Conservation (phyloP, 163 green algal species). For the Prototheca wickerhamii region DNA sequence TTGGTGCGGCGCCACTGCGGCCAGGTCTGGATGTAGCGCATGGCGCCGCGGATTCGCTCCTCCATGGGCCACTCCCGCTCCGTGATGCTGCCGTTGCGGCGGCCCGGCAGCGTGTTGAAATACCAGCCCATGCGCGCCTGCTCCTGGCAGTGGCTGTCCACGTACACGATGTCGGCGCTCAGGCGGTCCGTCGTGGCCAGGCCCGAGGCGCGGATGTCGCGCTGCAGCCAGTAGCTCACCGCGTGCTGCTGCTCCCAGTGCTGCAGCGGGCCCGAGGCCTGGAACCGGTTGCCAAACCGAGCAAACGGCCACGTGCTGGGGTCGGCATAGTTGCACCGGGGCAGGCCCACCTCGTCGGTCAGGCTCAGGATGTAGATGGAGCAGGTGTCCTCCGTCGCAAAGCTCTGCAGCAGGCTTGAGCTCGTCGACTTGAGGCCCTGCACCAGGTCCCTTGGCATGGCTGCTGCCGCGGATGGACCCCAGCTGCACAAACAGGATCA, state of each 20-base stretch:
- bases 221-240: constrained; percentile 12
- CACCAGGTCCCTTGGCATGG: too few species aligned
- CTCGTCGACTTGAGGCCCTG: too few species aligned
- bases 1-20: not conserved
- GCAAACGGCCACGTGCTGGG: not conserved
- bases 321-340: not conserved
- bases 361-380: constrained; percentile 6
- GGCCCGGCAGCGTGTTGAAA: too few species aligned
- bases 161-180: constrained; percentile 12
- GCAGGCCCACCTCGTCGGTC: constrained; percentile 3
- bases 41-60: not conserved
- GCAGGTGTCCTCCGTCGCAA: too few species aligned
- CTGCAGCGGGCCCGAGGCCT: constrained; percentile 1
- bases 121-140: too few species aligned
- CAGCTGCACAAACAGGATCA: too few species aligned
- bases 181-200: not conserved
- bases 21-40: not conserved
- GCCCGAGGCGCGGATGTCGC: not conserved
- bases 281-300: not conserved
- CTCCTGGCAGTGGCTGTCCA: too few species aligned
- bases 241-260: constrained; percentile 12
- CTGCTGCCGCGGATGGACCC: too few species aligned
- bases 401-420: too few species aligned
- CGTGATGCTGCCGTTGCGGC: too few species aligned
- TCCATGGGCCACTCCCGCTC: too few species aligned